Base-by-base conservation (phyloP, 768 basidiomycete genomes). In the Boletus subparvulus region DNA sequence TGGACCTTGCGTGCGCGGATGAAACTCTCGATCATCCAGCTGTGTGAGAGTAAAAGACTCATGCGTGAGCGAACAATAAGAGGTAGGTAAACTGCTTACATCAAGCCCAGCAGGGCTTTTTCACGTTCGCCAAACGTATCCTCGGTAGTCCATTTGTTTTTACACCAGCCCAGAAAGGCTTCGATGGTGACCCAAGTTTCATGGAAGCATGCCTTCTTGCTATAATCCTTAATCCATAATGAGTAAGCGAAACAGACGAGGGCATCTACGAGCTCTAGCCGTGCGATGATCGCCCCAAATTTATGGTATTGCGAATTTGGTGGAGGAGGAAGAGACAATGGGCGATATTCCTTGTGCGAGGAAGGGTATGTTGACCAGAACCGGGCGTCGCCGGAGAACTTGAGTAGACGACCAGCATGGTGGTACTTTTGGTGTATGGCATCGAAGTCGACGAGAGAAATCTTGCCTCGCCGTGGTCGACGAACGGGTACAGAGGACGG, bases 191-290 rank as follows among this genome's bases (percentile, higher is more conserved):
- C 67, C 89, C 89, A 91, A 17, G 83, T 84, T 49, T 82, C 80
- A 42, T 74, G 76, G 65, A 77, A 78, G 69, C 88, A 90, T 8
- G 72, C 64, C 55, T 78, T 78, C 55, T 78, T 77, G 61, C 75
- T 70, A 64, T 84, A 83, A 58, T 91, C 90, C 65, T 81, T 85
- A 71, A 82, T 84, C 92, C 91, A 94, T 61, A 90, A 79, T 6
- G 88, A 81, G 67, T 91, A 94, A 5, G 88, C 83, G 73, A 93
- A 94, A 73, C 87, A 88, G 42, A 93, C 76, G 54, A 93, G 80
- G 42, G 91, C 87, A 71, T 94, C 90, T 40, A 91, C 74, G 46
- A 90, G 84, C 69, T 92, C 91, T 19, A 92, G 78, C 26, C 88
- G 82, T 30, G 88, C 87, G 65, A 92, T 87, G 60, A 90, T 74